Evolutionary conservation across 2,329 filamentous ascomycete species (phyloP), one percentile per base, ranked within the genome.

Genomic region (Penicillium frequentans): DNA sequence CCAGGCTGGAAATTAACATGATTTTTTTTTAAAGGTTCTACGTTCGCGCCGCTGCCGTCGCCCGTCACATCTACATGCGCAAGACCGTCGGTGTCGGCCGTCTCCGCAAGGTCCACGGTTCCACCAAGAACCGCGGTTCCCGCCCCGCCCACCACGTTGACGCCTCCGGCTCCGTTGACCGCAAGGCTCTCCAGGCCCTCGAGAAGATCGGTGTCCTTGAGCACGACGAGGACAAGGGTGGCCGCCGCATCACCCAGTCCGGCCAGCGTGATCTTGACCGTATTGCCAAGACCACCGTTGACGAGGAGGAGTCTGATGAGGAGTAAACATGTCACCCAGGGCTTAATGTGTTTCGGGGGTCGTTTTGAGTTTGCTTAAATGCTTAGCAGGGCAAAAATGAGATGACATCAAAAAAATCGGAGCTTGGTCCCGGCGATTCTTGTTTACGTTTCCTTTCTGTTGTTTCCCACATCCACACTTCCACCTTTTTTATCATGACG

Each of bases 201-300:
- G 95, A 97, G 90, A 97, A 98, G 90, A 97, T 99, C 74, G 93
- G 93, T 80, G 93, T 99, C 72, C 84, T 99, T 64, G 95, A 99
- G 89, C 84, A 90, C 76, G 93, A 97, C 74, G 93, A 97, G 86
- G 93, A 98, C 70, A 96, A 96, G 87, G 95, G 95, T 81, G 95
- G 95, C 76, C 91, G 95, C 77, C 89, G 95, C 80, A 98, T 99
- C 83, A 98, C 95, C 74, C 92, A 98, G 86, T 87, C 88, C 75
- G 95, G 95, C 77, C 93, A 97, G 88, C 91, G 95, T 86, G 95
- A 99, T 90, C 86, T 99, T 86, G 95, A 98, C 86, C 93, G 86
- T 80, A 93, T 93, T 73, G 90, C 90, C 75, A 88, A 90, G 84
- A 92, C 89, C 75, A 90, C 75, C 65, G 70, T 78, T 64, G 74